These are phyloP conservation scores for Fusarium udum DNA, from an alignment of 2,329 filamentous ascomycete genomes.

Conservation along the genomic window DNA sequence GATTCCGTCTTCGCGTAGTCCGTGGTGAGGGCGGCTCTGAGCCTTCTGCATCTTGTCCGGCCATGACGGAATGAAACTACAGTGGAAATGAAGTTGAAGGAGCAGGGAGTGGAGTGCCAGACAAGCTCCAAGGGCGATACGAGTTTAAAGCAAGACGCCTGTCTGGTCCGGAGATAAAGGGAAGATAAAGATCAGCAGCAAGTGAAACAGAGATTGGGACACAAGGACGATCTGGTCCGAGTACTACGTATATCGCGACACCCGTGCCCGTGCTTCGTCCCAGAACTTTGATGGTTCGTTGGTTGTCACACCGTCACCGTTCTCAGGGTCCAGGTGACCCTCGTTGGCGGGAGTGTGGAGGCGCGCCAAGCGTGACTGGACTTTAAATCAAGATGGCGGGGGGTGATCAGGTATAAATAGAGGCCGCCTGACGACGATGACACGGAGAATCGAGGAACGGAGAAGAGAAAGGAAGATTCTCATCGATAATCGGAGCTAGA, in stretches of 20 bases:
- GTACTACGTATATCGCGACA: constrained; percentile 15
- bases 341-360: constrained; percentile 19
- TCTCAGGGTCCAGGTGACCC: constrained; percentile 39
- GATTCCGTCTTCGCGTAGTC: constrained; percentile 43
- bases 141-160: neutral
- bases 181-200: neutral
- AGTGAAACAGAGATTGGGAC: constrained; percentile 5
- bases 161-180: neutral
- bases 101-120: neutral
- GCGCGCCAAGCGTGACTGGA: constrained; percentile 34
- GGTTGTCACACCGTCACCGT: constrained; percentile 35
- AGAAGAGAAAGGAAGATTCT: neutral
- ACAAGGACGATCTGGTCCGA: constrained; percentile 3
- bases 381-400: constrained; percentile 32
- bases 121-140: neutral
- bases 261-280: constrained; percentile 28
- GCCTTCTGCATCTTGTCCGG: constrained; percentile 42
- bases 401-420: constrained; percentile 6
- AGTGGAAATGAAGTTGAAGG: neutral
- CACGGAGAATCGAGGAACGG: neutral
- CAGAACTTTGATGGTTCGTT: constrained; percentile 27
- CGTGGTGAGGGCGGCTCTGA: constrained; percentile 50
- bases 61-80: constrained; percentile 40
- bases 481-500: neutral
- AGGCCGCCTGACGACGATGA: neutral